Evolutionary conservation across 2,329 filamentous ascomycete genomes (phyloP), one percentile per base, ranked within the genome.

Genomic region (Pyricularia pennisetigena): DNA sequence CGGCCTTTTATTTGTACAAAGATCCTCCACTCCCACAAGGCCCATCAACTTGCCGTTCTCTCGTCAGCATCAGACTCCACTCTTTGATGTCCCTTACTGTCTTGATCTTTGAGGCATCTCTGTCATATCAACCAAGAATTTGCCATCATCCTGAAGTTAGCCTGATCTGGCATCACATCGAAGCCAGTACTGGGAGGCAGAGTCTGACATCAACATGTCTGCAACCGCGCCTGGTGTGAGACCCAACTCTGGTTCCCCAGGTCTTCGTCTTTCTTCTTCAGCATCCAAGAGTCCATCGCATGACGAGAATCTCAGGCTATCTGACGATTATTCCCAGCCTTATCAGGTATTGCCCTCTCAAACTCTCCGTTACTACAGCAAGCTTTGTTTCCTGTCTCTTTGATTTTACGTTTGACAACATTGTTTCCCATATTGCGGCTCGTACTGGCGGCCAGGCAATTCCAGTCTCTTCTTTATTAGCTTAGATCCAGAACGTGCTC

Each of bases 201-300:
- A 24, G 57, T 61, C 23, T 20, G 57, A 61, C 28, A 63, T 29
- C 66, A 75, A 70, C 69, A 83, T 83, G 81, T 80, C 80, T 73
- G 74, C 75, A 69, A 26, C 54, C 16, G 26, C 8, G n/a, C 10
- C 65, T n/a, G 74, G 72, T 70, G 73, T 73, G 59, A 77, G 79
- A 29, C 78, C 78, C 28, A 81, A 79, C 64, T 83, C 82, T 66
- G 81, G 81, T 23, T 75, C 73, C 66, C 73, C 78, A n/a, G 57
- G 23, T 61, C 57, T 61, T 24, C 57, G 24, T 68, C 78, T 78
- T 69, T 80, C 77, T 30, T 69, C 74, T 30, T 73, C 74, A 10
- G 71, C 73, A 23, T 72, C 75, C 70, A 78, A 76, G 72, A 77
- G 72, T 62, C 69, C 71, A 54, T 71, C 73, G 7, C 74, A 75